Conservation (phyloP, 805 yeast species). For the Zygosaccharomyces siamensis region DNA sequence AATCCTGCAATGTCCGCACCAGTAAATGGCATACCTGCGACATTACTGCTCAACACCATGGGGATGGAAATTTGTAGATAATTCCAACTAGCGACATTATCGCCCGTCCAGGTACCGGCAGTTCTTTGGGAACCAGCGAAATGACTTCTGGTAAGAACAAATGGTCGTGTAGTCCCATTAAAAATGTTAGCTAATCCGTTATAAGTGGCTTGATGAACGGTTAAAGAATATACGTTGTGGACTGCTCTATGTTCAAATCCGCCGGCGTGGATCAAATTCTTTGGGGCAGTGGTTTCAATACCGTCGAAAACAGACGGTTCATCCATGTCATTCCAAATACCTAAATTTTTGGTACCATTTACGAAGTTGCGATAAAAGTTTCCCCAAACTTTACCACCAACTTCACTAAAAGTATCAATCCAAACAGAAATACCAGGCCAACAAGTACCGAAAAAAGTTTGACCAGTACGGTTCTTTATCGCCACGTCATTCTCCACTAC, state of each 20-base stretch:
- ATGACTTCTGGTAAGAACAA: constrained; percentile 78
- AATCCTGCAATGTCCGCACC: constrained; percentile 99
- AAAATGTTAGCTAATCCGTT: constrained; percentile 55
- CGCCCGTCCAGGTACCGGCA: constrained; percentile 98
- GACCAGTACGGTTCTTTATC: constrained; percentile 44
- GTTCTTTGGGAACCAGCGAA: constrained; percentile 89
- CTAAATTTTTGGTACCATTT: constrained; percentile 57
- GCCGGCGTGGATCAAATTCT: constrained; percentile 72
- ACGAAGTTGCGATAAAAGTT: constrained; percentile 45
- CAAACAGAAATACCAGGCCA: constrained; percentile 98
- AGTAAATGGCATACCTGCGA: constrained; percentile 83
- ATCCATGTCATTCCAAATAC: constrained; percentile 97
- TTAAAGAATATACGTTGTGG: constrained; percentile 79
- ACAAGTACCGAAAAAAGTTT: constrained; percentile 75
- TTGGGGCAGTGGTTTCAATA: constrained; percentile 88
- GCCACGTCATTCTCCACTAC: constrained; percentile 43
- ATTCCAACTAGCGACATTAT: constrained; percentile 91
- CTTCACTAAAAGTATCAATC: constrained; percentile 79
- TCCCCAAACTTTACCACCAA: constrained; percentile 58
- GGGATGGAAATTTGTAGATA: constrained; percentile 76
- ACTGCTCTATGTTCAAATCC: constrained; percentile 86
- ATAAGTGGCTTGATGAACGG: constrained; percentile 76
- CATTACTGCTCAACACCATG: constrained; percentile 75
- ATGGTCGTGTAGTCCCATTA: constrained; percentile 60
- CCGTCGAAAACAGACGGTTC: constrained; percentile 95